phyloP scores from a whole-genome alignment of 257 asterid genomes.

The Henckelia pumila region DNA sequence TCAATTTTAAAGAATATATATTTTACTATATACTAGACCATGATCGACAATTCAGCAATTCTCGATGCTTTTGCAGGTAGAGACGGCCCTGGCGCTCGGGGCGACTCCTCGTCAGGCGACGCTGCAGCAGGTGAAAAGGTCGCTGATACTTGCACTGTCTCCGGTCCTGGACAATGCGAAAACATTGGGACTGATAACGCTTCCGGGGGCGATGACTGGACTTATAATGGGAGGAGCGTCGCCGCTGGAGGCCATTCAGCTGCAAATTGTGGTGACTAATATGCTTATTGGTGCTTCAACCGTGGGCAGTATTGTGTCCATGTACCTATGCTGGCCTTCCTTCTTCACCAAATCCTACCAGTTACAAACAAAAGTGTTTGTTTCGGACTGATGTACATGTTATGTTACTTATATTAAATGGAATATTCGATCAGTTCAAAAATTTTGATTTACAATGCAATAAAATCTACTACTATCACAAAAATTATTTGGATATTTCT shows the following conservation, averaged over 20 bases:
- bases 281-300: conserved; percentile 89
- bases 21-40: too few relatives aligned
- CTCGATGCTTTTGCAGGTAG: too few relatives aligned
- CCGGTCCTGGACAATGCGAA: conserved; percentile 91
- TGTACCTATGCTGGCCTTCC: conserved; percentile 85
- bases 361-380: conserved; percentile 63
- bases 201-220: conserved; percentile 98
- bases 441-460: too few relatives aligned
- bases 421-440: too few relatives aligned
- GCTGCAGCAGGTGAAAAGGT: conserved; percentile 74
- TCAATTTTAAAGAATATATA: too few relatives aligned
- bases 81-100: conserved; percentile 87
- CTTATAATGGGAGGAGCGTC: conserved; percentile 98
- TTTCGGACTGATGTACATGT: conserved; percentile 58
- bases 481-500: too few relatives aligned
- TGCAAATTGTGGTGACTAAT: conserved; percentile 85
- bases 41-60: too few relatives aligned
- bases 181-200: conserved; percentile 78
- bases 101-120: conserved; percentile 96
- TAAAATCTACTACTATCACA: too few relatives aligned
- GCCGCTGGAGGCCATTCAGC: conserved; percentile 81
- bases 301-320: conserved; percentile 73
- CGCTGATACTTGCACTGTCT: conserved; percentile 75
- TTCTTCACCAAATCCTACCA: conserved; percentile 89
- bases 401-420: too few relatives aligned